Percentiles rank a stretch among this genome's conserved stretches.
Evolutionary conservation across 1,284 basidiomycete species (phyloP).

Genomic region (Boletus sp.): DNA sequence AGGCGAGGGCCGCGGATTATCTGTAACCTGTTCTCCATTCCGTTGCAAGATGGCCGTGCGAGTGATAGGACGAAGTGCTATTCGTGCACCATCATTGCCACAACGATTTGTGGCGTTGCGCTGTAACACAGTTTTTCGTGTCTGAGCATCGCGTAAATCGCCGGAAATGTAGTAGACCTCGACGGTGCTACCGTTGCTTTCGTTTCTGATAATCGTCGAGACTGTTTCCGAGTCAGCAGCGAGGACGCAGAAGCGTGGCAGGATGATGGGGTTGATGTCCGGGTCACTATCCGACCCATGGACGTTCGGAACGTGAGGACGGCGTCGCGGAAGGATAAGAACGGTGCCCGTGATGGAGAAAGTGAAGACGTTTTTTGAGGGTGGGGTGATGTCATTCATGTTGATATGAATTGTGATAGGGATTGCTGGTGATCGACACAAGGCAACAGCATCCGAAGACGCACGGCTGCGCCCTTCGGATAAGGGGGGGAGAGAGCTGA

Average conservation of each 20-base stretch:
- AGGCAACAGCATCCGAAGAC: conserved; percentile 23
- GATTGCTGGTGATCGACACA: conserved; percentile 20
- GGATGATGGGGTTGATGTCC: conserved; percentile 45
- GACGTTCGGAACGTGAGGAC: conserved; percentile 21
- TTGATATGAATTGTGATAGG: conserved; percentile 63
- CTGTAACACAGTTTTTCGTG: conserved; percentile 57
- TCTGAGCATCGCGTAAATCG: conserved; percentile 54
- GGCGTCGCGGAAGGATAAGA: conserved; percentile 49
- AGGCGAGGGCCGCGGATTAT: conserved; percentile 27
- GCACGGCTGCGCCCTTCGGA: conserved; percentile 35
- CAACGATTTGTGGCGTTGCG: conserved; percentile 54
- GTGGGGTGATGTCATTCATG: conserved; percentile 69
- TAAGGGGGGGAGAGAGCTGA: conserved; percentile 48
- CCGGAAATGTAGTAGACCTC: conserved; percentile 61
- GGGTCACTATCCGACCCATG: conserved; percentile 32
- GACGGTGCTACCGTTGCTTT: conserved; percentile 45
- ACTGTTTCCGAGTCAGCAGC: conserved; percentile 58
- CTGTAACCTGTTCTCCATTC: conserved; percentile 23
- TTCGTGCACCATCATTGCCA: conserved; percentile 53
- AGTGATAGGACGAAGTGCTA: conserved; percentile 45
- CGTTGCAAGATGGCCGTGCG: conserved; percentile 27
- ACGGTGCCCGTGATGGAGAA: conserved; percentile 65
- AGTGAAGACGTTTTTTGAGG: conserved; percentile 57
- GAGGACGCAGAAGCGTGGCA: conserved; percentile 67
- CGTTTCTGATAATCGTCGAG: conserved; percentile 54